Evolutionary conservation across 2,329 filamentous ascomycete species (phyloP), one percentile per base, ranked within the genome.

Genomic region (Blumeria hordei): DNA sequence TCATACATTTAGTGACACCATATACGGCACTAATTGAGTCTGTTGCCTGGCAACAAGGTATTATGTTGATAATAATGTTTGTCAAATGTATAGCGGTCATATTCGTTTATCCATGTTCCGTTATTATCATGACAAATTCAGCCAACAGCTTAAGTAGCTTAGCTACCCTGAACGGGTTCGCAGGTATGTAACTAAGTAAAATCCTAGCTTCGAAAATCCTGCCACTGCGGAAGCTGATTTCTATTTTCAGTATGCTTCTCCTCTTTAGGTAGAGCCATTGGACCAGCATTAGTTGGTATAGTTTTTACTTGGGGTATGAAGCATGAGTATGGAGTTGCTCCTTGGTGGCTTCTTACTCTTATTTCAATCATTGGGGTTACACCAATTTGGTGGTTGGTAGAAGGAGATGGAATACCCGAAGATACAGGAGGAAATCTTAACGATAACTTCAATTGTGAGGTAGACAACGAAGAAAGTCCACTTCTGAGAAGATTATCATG

Each of bases 41-140:
- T 32, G 59, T 65, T 0, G 50, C 57, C 0, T 18, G 36, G 49
- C 83, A 85, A 54, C 75, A 83, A 61, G 67, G 70, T 1, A 74
- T 70, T n/a, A 71, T 94, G 53, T 73, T 88, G 55, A 57, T 68
- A 0, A 69, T 93, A 39, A 80, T 95, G 71, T 67, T 85, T 44
- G 61, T 81, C 62, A 93, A 94, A 66, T 81, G 83, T 9, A 74
- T 84, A 55, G 77, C 76, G 41, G 79, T 81, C 57, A 92, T 93
- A 59, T 82, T 95, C 63, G 83, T 83, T 0, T 95, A 95, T 65
- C 90, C 92, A 0, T 92, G 85, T 63, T 82, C 77, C 32, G 94
- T 86, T 6, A 95, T 96, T 61, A 72, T 96, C 51, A 75, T 96
- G 39, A 95, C 88, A 33, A 95, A 95, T 68, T 86, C 82, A 9